These are phyloP conservation scores for Exophiala aquamarina DNA, from an alignment of 2,329 filamentous ascomycete species.

Conservation along the genomic window DNA sequence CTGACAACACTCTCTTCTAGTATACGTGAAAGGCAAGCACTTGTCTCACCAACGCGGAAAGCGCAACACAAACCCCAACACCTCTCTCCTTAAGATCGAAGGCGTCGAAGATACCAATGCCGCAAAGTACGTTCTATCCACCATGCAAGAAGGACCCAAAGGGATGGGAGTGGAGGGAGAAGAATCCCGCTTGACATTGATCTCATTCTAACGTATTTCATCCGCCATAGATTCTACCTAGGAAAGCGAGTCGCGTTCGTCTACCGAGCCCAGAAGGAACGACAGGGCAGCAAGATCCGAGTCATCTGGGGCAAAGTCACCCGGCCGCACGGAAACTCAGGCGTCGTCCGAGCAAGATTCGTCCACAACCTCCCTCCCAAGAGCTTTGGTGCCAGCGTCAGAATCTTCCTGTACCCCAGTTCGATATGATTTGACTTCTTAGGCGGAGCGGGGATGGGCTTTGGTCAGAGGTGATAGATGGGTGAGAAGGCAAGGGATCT, in stretches of 20 bases:
- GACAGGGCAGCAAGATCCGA: slow-evolving; percentile 96
- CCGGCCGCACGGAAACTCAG: slow-evolving; percentile 95
- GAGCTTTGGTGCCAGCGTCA: slow-evolving; percentile 93
- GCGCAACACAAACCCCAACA: slow-evolving; percentile 86
- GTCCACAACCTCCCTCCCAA: slow-evolving; percentile 91
- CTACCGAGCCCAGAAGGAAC: slow-evolving; percentile 92
- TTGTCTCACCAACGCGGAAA: slow-evolving; percentile 96
- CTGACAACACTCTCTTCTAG: slow-evolving; percentile 47
- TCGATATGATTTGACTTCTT: slow-evolving; percentile 68
- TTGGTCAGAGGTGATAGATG: slow-evolving; percentile 1
- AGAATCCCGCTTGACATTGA: neutral
- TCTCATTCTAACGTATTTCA: slow-evolving; percentile 30
- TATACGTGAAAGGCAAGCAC: slow-evolving; percentile 97
- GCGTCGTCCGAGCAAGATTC: slow-evolving; percentile 98
- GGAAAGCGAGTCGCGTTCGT: slow-evolving; percentile 99
- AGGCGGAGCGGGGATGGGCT: no score
- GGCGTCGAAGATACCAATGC: slow-evolving; percentile 88
- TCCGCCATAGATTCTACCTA: slow-evolving; percentile 72
- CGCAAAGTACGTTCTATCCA: slow-evolving; percentile 66
- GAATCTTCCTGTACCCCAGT: slow-evolving; percentile 97
- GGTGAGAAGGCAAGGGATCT: neutral
- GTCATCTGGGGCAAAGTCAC: slow-evolving; percentile 99
- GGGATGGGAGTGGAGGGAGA: neutral
- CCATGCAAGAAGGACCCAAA: neutral
- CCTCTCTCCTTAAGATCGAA: slow-evolving; percentile 96